A percentile compares a stretch with the other conserved stretches of the same genome.
Conservation (phyloP, 129 eudicot genomes). For the Daucus carota region DH1_v3.0 NC_030385.2:31472501-31473000, state of each 20-base stretch:
- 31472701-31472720: background rate
- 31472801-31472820: background rate
- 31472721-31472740: background rate
- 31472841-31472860: slow-evolving; percentile 3
- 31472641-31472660: background rate
- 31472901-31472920: slow-evolving; percentile 6
- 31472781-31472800: background rate
- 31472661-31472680: background rate
- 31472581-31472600: background rate
- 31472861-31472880: slow-evolving; percentile 17
- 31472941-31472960: slow-evolving; percentile 6
- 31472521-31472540: background rate
- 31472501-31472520: background rate
- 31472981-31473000: background rate
- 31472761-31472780: background rate
- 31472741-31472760: background rate
- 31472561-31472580: background rate
- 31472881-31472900: slow-evolving; percentile 12
- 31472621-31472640: background rate
- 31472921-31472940: slow-evolving; percentile 8
- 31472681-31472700: background rate
- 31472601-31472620: background rate
- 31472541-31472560: background rate
- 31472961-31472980: slow-evolving; percentile 24
- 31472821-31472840: background rate